Evolutionary conservation across 2,329 filamentous ascomycete genomes (phyloP).

Genomic region (Diaporthe citriasiana): DNA sequence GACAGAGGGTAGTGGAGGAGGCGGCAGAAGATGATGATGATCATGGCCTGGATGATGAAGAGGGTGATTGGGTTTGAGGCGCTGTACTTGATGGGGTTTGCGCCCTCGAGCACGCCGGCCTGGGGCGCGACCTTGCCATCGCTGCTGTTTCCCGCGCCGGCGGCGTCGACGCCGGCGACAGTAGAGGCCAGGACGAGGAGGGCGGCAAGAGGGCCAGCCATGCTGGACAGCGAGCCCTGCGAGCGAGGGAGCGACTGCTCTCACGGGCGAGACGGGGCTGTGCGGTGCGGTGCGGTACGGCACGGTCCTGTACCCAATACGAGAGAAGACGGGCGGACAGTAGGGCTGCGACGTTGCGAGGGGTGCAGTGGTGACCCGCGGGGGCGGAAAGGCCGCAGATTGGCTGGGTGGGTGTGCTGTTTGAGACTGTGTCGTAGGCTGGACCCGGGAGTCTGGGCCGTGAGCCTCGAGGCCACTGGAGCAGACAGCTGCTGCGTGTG

Average conservation of each 20-base stretch:
- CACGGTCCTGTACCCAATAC: background rate
- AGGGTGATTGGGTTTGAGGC: conserved; percentile 75
- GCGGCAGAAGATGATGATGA: conserved; percentile 83
- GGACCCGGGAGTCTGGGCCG: conserved; percentile 21
- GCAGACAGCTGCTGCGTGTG: too few relatives aligned
- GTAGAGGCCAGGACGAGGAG: conserved; percentile 38
- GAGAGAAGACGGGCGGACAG: background rate
- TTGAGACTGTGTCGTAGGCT: conserved; percentile 18
- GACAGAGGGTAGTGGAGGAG: conserved; percentile 79
- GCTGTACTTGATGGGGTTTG: conserved; percentile 74
- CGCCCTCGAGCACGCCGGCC: conserved; percentile 73
- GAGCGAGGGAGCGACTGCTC: background rate
- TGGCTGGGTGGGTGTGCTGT: conserved; percentile 11
- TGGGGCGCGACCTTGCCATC: conserved; percentile 47
- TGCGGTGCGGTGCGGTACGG: background rate
- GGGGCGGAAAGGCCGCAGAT: conserved; percentile 25
- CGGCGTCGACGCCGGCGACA: conserved; percentile 47
- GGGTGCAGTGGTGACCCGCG: conserved; percentile 15
- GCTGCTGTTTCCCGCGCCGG: conserved; percentile 45
- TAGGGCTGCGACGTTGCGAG: conserved; percentile 13
- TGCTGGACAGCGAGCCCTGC: background rate
- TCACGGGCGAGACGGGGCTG: too few relatives aligned
- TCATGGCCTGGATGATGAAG: conserved; percentile 78
- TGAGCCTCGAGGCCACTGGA: conserved; percentile 12
- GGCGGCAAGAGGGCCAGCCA: conserved; percentile 2